Evolutionary conservation across 2,329 filamentous ascomycete genomes (phyloP), one percentile per base, ranked within the genome.

Genomic region (Plenodomus tracheiphilus): DNA sequence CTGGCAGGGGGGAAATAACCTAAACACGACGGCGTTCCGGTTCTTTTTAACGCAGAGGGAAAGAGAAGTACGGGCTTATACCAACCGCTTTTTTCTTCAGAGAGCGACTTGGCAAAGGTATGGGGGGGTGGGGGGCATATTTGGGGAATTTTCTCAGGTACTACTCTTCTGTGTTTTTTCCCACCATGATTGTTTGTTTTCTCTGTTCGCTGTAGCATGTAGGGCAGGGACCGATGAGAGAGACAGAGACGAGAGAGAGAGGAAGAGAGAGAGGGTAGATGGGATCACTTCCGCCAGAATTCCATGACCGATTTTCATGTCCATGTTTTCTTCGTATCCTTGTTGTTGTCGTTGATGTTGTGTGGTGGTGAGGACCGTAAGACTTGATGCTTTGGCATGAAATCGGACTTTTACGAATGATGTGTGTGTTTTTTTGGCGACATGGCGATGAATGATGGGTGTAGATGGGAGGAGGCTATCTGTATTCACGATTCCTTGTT

Each of bases 11-110:
- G 48, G 34, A 41, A 20, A 21, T 19, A 25, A 53, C 46, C 38
- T n/a, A 48, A 56, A 54, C 57, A 63, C 52, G 60, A 65, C 47
- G 59, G 61, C 61, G 61, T 65, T 63, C 51, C 52, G 60, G 60
- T 60, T 61, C 46, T 61, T 32, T n/a, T n/a, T n/a, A n/a, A 11
- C 28, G 46, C 49, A 52, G 45, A 59, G 40, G 49, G 4, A 43
- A n/a, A n/a, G n/a, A n/a, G n/a, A 32, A 46, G 49, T 45, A 43
- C 18, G 13, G 42, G 28, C 38, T 54, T 48, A 54, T 49, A 52
- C 49, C 56, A 47, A 54, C 49, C 56, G 59, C 59, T 59, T 61
- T 47, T n/a, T n/a, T n/a, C n/a, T n/a, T 51, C 37, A 51, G 40
- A 32, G 47, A 58, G 59, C 58, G 59, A 51, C 37, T 49, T 51